These are phyloP conservation scores for Spencermartinsiella ligniputridi DNA, from an alignment of 1,139 yeast species.

Conservation along the genomic window DNA sequence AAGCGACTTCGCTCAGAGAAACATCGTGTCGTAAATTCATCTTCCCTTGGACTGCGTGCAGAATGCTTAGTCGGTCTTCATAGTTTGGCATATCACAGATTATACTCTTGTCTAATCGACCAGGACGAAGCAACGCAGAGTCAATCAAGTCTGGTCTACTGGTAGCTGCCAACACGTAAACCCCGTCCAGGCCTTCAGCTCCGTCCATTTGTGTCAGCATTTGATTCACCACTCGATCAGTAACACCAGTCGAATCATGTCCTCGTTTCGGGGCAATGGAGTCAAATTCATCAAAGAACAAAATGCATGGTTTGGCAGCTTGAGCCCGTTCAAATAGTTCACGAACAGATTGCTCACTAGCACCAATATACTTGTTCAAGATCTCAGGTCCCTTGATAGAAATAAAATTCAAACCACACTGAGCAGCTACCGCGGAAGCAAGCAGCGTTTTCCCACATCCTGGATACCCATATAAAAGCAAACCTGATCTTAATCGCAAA, in stretches of 20 bases:
- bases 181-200: constrained; percentile 97
- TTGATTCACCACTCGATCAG: constrained; percentile 96
- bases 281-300: constrained; percentile 95
- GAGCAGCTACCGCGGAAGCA: constrained; percentile 92
- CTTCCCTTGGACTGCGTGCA: constrained; percentile 51
- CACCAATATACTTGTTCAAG: constrained; percentile 93
- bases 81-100: constrained; percentile 80
- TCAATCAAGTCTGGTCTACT: constrained; percentile 93
- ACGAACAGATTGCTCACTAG: constrained; percentile 91
- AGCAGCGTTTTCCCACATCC: constrained; percentile 95
- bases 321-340: constrained; percentile 92
- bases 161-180: constrained; percentile 94
- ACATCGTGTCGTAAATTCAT: constrained; percentile 44
- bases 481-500: constrained; percentile 79
- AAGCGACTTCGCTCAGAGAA: constrained; percentile 53
- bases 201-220: constrained; percentile 99
- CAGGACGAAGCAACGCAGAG: constrained; percentile 91
- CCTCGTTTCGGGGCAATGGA: constrained; percentile 98
- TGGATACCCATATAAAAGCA: constrained; percentile 88
- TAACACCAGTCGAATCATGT: constrained; percentile 96
- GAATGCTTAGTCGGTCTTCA: constrained; percentile 69
- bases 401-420: constrained; percentile 90
- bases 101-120: constrained; percentile 88
- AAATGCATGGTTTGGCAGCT: constrained; percentile 88
- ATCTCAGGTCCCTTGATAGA: constrained; percentile 96